phyloP scores from a whole-genome alignment of 1,139 yeast genomes.

The Hansenula sp. region DNA sequence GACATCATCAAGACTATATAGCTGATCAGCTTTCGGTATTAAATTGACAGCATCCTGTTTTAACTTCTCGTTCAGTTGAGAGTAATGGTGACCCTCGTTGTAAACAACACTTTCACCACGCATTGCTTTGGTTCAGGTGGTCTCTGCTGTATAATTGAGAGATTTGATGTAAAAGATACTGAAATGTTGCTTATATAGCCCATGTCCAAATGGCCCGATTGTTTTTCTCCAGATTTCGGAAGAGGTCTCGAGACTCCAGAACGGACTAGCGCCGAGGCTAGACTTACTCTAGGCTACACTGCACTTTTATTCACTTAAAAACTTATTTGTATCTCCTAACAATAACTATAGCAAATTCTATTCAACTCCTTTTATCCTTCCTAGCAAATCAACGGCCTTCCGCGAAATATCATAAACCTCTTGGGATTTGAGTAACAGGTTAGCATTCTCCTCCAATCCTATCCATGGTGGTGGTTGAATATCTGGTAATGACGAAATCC shows the following conservation, averaged over 20 bases:
- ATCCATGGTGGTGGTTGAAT: conserved; percentile 62
- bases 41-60: neutral
- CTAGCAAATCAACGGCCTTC: conserved; percentile 2
- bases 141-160: too few relatives aligned
- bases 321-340: neutral
- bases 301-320: too few relatives aligned
- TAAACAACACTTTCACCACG: neutral
- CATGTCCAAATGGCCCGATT: neutral
- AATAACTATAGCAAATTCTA: neutral
- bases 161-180: too few relatives aligned
- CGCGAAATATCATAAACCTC: conserved; percentile 6
- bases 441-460: conserved; percentile 47
- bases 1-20: conserved; percentile 16
- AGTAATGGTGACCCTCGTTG: neutral
- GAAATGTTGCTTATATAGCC: neutral
- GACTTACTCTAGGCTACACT: too few relatives aligned
- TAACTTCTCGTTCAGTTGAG: neutral
- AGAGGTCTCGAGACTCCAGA: neutral
- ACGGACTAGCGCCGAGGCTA: too few relatives aligned
- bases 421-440: conserved; percentile 14
- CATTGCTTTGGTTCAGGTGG: neutral
- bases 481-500: conserved; percentile 59
- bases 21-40: neutral
- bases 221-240: too few relatives aligned
- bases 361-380: neutral